These are phyloP conservation scores for Septoria linicola DNA, from an alignment of 2,329 filamentous ascomycete genomes.

Conservation along the genomic window DNA sequence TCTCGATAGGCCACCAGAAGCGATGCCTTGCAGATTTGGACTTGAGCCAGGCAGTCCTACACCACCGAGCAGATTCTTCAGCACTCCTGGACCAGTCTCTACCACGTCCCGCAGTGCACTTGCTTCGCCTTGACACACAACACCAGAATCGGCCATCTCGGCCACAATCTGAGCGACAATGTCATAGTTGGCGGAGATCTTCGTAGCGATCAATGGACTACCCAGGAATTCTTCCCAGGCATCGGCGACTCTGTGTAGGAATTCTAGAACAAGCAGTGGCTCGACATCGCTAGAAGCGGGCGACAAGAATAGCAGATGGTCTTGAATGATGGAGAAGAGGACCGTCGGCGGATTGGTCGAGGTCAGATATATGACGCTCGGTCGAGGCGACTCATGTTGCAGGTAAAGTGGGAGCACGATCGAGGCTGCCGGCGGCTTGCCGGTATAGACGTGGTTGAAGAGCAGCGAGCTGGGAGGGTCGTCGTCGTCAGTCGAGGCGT, in stretches of 20 bases:
- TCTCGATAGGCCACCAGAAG: constrained; percentile 21
- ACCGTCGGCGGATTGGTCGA: constrained; percentile 81
- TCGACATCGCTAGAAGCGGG: constrained; percentile 85
- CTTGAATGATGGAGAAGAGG: constrained; percentile 83
- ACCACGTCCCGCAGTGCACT: constrained; percentile 90
- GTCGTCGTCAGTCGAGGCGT: constrained; percentile 20
- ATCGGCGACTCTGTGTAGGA: constrained; percentile 89
- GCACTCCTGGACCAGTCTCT: constrained; percentile 77
- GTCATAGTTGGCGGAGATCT: constrained; percentile 89
- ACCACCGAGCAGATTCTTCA: constrained; percentile 84
- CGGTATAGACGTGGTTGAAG: constrained; percentile 84
- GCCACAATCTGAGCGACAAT: constrained; percentile 87
- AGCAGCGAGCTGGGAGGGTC: constrained; percentile 67
- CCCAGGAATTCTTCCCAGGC: constrained; percentile 92
- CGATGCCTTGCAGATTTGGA: constrained; percentile 29
- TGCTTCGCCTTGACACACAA: constrained; percentile 85
- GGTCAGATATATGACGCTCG: constrained; percentile 81
- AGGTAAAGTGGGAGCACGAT: constrained; percentile 84
- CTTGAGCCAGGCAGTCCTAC: constrained; percentile 72
- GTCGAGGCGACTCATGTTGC: constrained; percentile 74
- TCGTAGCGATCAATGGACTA: constrained; percentile 77
- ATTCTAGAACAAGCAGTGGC: constrained; percentile 86
- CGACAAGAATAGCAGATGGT: constrained; percentile 80
- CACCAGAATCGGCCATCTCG: constrained; percentile 94
- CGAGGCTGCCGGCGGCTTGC: constrained; percentile 72